These are phyloP conservation scores for Brachypodium distachyon DNA, from an alignment of 202 grass and related monocot species.

Conservation along the genomic window DNA sequence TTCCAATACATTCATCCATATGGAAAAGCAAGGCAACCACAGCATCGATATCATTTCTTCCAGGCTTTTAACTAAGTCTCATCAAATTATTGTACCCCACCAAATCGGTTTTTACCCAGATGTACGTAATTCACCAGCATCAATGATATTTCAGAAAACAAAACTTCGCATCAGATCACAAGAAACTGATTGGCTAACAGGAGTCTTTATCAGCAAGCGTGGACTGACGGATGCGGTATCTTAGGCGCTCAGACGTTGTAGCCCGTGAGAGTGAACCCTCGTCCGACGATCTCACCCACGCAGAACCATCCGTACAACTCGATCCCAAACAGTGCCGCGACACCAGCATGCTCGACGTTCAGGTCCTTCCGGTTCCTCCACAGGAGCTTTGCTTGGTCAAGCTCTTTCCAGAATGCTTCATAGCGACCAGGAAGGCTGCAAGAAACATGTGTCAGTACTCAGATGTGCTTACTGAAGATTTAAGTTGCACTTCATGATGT, in stretches of 20 bases:
- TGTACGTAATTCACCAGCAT: not conserved
- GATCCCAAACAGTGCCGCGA: slow-evolving; percentile 56
- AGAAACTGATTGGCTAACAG: slow-evolving; percentile 2
- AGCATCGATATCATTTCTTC: not conserved
- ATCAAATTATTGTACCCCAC: slow-evolving; percentile 25
- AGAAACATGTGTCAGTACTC: not conserved
- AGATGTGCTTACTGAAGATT: not conserved
- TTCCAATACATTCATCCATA: not conserved
- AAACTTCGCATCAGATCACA: not conserved
- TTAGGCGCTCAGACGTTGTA: slow-evolving; percentile 50
- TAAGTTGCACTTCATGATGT: not conserved
- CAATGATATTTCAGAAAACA: not conserved
- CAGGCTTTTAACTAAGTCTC: not conserved
- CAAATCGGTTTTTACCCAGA: slow-evolving; percentile 1
- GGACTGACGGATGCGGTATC: not conserved
- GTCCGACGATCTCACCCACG: slow-evolving; percentile 57
- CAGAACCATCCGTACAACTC: slow-evolving; percentile 78
- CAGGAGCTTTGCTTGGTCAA: slow-evolving; percentile 54
- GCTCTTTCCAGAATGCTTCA: slow-evolving; percentile 75
- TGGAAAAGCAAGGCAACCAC: no score
- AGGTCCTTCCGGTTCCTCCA: slow-evolving; percentile 59
- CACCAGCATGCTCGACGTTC: slow-evolving; percentile 70
- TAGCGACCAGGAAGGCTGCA: slow-evolving; percentile 69
- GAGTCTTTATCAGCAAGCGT: not conserved
- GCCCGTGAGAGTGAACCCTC: slow-evolving; percentile 81